Evolutionary conservation across 1,284 basidiomycete species (phyloP), one percentile per base, ranked within the genome.

Genomic region (Leccinum huronense): DNA sequence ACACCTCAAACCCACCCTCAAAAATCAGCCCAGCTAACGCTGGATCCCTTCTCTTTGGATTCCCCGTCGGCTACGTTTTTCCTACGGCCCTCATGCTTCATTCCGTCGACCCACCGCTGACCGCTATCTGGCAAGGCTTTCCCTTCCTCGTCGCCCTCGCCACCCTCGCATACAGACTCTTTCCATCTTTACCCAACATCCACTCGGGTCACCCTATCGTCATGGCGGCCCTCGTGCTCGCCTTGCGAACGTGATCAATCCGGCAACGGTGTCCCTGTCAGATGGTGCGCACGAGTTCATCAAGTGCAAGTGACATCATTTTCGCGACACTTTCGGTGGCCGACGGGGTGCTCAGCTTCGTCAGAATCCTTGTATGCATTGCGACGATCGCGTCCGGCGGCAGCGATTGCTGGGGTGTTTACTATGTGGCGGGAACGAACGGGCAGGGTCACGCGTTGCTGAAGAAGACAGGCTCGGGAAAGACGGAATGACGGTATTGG

Each of bases 301-400:
- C 23, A 27, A 27, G 23, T 27, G 23, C 55, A 79, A 81, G 64
- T 85, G 82, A 85, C 63, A 59, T 71, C 10, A 60, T 73, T 8
- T 74, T 83, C 2, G 78, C 75, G 2, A 75, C 79, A 2, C 66
- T 83, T 8, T 85, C 83, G 81, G 80, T 81, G 62, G 76, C 77
- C 8, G 66, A 67, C 6, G 65, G 55, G 42, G 1, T 60, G 2
- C 8, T 57, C 59, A 58, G 69, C 69, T 23, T 70, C 23, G 60
- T 64, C 13, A 69, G 76, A 42, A 60, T 76, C 4, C n/a, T 77
- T n/a, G 65, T 72, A 16, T 84, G 70, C 2, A 19, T 77, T 2
- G 74, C 76, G 2, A 74, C 73, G 11, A 66, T 77, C 4, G n/a
- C 76, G 23, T 27, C 23, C 23, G 23, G 23, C 23, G 23, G 23